Evolutionary conservation across 768 basidiomycete genomes (phyloP).

Genomic region (Auriscalpium vulgare): DNA sequence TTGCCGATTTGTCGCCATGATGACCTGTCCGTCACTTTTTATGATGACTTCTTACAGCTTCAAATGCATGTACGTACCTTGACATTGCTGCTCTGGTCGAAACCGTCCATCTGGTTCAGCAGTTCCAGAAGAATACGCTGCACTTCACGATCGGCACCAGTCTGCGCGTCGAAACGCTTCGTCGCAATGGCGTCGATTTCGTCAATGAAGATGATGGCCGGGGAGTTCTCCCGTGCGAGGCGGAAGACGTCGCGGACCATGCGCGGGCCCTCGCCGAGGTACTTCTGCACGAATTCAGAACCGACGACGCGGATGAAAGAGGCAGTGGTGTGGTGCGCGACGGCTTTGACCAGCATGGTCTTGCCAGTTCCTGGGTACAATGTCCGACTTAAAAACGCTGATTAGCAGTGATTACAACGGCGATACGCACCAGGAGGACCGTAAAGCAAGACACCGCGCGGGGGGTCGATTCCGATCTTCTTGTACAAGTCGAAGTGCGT

Average conservation of each 20-base stretch:
- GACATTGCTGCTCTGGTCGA: conserved; percentile 97
- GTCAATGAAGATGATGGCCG: conserved; percentile 98
- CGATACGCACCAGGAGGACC: conserved; percentile 79
- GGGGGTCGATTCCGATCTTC: conserved; percentile 99
- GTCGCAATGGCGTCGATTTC: conserved; percentile 99
- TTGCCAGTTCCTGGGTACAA: conserved; percentile 78
- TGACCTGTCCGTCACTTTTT: conserved; percentile 54
- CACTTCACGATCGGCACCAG: conserved; percentile 97
- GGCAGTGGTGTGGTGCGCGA: conserved; percentile 95
- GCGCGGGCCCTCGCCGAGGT: conserved; percentile 96
- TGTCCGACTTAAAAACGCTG: too few relatives aligned
- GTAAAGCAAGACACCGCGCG: conserved; percentile 91
- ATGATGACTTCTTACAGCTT: not conserved
- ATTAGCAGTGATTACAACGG: not conserved
- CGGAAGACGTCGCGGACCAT: conserved; percentile 99
- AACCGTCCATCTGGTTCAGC: conserved; percentile 99
- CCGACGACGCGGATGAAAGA: conserved; percentile 98
- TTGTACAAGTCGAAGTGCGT: conserved; percentile 98
- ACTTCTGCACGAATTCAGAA: conserved; percentile 98
- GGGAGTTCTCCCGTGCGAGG: conserved; percentile 92
- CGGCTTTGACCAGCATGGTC: conserved; percentile 99
- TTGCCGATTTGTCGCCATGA: conserved; percentile 99
- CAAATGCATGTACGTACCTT: conserved; percentile 47
- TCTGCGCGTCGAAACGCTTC: conserved; percentile 99
- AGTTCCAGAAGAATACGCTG: conserved; percentile 96